phyloP scores from a whole-genome alignment of 1,139 yeast genomes.

The Hemisphaericaspora xylofermentans region DNA sequence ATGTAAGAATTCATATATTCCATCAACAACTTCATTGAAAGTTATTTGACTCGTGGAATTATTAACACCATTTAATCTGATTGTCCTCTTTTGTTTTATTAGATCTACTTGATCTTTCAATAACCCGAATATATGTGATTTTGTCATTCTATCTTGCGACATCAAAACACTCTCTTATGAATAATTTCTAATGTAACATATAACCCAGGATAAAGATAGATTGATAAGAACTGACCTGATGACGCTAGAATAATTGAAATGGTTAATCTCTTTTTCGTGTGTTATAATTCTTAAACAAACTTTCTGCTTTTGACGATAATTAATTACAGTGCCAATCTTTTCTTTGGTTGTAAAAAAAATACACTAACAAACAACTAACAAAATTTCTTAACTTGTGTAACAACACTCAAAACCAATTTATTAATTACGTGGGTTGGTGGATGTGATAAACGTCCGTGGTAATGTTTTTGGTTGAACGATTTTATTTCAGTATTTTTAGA shows the following conservation, averaged over 20 bases:
- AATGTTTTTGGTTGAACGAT: no score
- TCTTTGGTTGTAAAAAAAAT: not conserved
- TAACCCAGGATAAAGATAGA: not conserved
- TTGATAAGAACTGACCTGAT: no score
- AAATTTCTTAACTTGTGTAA: not conserved
- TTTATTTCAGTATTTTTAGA: no score
- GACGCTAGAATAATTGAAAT: no score
- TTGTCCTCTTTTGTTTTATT: slow-evolving; percentile 20
- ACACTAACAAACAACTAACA: not conserved
- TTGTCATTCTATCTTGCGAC: slow-evolving; percentile 1
- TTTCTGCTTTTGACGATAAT: no score
- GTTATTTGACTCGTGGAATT: not conserved
- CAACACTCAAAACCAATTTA: no score
- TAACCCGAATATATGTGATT: slow-evolving; percentile 8
- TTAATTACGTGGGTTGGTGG: no score
- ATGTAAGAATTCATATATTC: slow-evolving; percentile 24
- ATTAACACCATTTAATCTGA: slow-evolving; percentile 21
- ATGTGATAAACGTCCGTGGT: no score
- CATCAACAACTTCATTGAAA: slow-evolving; percentile 24
- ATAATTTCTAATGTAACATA: not conserved
- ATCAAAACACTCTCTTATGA: not conserved
- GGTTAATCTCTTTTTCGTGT: not conserved
- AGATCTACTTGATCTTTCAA: slow-evolving; percentile 28
- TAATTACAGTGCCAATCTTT: not conserved
- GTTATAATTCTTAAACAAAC: not conserved